phyloP scores from a whole-genome alignment of 2,329 filamentous ascomycete species.

The Tympanopsis confertula region DNA sequence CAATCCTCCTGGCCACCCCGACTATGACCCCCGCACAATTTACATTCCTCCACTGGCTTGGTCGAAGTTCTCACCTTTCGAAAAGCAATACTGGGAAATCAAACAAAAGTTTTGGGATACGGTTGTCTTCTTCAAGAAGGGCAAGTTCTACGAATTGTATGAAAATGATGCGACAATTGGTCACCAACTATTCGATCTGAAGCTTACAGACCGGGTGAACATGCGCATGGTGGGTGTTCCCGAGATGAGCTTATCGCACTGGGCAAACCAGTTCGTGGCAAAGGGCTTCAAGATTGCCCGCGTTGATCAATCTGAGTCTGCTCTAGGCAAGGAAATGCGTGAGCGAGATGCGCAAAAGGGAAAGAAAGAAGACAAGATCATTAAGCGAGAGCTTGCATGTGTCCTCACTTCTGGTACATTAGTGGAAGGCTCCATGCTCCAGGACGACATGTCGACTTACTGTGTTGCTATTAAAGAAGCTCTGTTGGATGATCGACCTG shows the following conservation, averaged over 20 bases:
- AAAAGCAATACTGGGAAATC: conserved; percentile 98
- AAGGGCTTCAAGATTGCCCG: conserved; percentile 96
- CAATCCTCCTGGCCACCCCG: conserved; percentile 66
- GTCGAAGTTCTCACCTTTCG: conserved; percentile 79
- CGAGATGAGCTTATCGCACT: conserved; percentile 87
- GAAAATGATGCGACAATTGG: conserved; percentile 95
- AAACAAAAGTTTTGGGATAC: conserved; percentile 97
- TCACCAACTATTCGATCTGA: conserved; percentile 92
- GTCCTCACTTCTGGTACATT: conserved; percentile 87
- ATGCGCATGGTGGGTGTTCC: conserved; percentile 99
- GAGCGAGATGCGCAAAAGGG: conserved; percentile 57
- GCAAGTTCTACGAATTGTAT: conserved; percentile 97
- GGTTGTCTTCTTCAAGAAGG: conserved; percentile 98
- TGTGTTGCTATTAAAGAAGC: conserved; percentile 90
- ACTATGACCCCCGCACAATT: conserved; percentile 85
- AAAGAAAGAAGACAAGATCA: conserved; percentile 77
- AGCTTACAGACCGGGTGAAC: conserved; percentile 94
- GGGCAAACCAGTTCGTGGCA: conserved; percentile 96
- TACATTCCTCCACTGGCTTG: conserved; percentile 75
- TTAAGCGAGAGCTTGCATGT: conserved; percentile 77
- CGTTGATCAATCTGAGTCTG: conserved; percentile 94
- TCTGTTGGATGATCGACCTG: conserved; percentile 60
- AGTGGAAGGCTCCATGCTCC: conserved; percentile 91
- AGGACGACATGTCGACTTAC: conserved; percentile 94
- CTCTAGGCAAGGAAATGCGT: conserved; percentile 95